Base-by-base conservation (phyloP, 495 filamentous ascomycete species). In the Neurospora hispaniola region DNA sequence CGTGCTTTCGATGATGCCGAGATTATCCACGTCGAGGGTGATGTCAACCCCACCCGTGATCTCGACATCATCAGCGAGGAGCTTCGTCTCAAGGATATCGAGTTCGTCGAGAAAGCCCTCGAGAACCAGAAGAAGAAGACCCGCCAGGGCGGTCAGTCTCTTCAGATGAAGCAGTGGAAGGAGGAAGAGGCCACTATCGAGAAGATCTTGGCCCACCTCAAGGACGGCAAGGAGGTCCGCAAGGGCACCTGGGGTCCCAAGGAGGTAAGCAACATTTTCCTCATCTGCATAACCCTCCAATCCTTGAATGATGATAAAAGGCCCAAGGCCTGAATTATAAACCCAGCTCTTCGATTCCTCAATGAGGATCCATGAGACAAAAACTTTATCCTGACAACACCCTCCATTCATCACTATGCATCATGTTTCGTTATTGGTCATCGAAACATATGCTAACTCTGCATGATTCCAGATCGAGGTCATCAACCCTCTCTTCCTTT, bases 11-110 rank as follows among this genome's bases (percentile, higher is more conserved):
- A 99, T 80, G 96, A 99, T 86, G 96, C 95, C 48, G 96, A 99
- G 83, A 98, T 99, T 81, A 98, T 97, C 80, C 96, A 99, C 87
- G 93, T 99, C 77, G 96, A 99, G 86, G 96, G 96, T 78, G 96
- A 98, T 80, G 96, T 98, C 74, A 91, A 99, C 82, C 96, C 96
- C 42, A 86, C 91, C 71, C 91, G 96, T 78, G 96, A 99, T 86
- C 82, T 99, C 76, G 90, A 90, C 75, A 99, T 99, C 83, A 98
- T 99, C 86, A 93, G 89, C 83, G 94, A 98, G 78, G 96, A 99
- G 85, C 85, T 99, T 78, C 89, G 94, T 69, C 90, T 98, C 80
- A 99, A 99, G 87, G 96, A 99, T 86, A 98, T 97, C 74, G 96
- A 99, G 87, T 98, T 98, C 82, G 90, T 92, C 70, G 94, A 97